Base-by-base conservation (phyloP, 2,329 filamentous ascomycete genomes). In the Dactylella cylindrospora region DNA sequence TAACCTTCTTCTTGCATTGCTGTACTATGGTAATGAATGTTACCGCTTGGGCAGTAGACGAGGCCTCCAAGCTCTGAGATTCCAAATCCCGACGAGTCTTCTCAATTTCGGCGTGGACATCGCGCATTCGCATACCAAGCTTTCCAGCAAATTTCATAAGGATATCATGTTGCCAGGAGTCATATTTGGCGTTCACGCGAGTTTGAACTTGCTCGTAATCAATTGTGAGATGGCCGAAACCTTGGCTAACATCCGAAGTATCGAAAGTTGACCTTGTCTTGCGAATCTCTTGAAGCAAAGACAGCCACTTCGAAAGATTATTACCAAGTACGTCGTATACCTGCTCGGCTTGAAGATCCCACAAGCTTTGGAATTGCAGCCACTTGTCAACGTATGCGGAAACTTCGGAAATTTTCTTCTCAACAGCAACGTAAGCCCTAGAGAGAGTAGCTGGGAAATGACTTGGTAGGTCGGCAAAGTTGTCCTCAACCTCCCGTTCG, bases 81-180 rank as follows among this genome's bases (percentile, higher is more conserved):
- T 99, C 94, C 9, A 99, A 80, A 68, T 96, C 89, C 67, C 86
- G 85, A 19, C 91, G 83, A 7, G 91, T 89, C 73, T 90, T 90
- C 69, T 95, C 88, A 61, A 98, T 86, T 65, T 97, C 91, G 9
- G 86, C 84, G 68, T 93, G 90, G 3, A 96, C 85, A 70, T 98
- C 93, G 41, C 89, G 82, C 84, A 97, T 94, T 43, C 90, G 87
- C 65, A 83, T 86, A 39, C 90, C 89, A 38, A 98, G 84, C 52
- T 93, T 88, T 53, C 81, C 80, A 29, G 90, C 93, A 73, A 98
- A 99, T 72, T 95, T 95, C 68, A 87, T 82, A 29, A 97, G 78
- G 51, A 98, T 95, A 67, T 99, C 93, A 69, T 96, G 89, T 73
- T 99, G 93, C 93, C 94, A 98, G 73, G 97, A 91, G 71, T 99